Conservation (phyloP, 768 basidiomycete genomes). For the Mrakia gelida region DNA sequence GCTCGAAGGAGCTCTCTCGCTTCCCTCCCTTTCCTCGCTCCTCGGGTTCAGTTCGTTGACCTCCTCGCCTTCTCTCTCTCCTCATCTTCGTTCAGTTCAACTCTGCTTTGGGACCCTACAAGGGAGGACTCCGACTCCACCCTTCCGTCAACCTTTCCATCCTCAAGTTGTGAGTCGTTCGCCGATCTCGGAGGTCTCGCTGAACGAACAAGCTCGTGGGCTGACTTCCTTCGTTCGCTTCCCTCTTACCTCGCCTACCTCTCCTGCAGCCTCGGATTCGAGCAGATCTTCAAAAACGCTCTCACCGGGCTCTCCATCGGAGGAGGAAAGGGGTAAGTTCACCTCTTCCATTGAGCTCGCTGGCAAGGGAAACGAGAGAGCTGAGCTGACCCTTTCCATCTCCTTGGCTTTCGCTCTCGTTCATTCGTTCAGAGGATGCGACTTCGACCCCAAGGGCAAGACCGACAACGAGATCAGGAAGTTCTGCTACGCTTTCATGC, state of each 20-base stretch:
- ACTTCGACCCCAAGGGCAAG: conserved; percentile 80
- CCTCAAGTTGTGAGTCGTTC: conserved; percentile 58
- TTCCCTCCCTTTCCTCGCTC: not conserved
- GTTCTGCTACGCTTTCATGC: conserved; percentile 69
- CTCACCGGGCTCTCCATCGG: conserved; percentile 72
- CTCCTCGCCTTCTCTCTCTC: not conserved
- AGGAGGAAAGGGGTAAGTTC: conserved; percentile 59
- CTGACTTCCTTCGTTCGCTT: not conserved
- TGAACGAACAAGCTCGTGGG: not conserved
- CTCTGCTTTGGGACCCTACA: conserved; percentile 72
- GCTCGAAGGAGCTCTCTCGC: no score
- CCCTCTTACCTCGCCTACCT: not conserved
- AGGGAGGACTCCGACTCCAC: conserved; percentile 72
- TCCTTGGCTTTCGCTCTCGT: not conserved
- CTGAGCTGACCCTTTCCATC: not conserved
- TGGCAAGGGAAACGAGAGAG: not conserved
- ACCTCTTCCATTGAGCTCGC: not conserved
- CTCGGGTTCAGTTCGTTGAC: not conserved
- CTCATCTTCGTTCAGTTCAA: conserved; percentile 53
- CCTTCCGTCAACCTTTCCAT: conserved; percentile 75
- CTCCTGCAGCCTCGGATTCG: conserved; percentile 58
- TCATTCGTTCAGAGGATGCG: conserved; percentile 44
- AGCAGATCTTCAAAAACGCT: conserved; percentile 77
- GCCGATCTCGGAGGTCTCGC: no score
- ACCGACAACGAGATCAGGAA: conserved; percentile 67